A percentile compares a stretch with the other conserved stretches of the same genome.
Conservation (phyloP, 169 alveolate species). For the Plasmodium yoelii region DNA sequence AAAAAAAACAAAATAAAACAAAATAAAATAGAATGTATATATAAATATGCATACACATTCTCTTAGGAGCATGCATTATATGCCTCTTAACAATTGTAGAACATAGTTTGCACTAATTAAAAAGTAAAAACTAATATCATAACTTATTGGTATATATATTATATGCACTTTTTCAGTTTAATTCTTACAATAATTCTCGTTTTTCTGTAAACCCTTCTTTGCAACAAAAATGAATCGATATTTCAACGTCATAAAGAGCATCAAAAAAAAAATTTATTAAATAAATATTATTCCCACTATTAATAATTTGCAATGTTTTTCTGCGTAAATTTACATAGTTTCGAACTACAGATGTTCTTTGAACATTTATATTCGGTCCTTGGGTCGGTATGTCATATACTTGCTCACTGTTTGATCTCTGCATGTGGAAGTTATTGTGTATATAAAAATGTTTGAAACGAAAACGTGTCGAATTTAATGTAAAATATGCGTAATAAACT, state of each 20-base stretch:
- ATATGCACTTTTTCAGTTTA: background rate
- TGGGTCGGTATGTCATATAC: conserved; percentile 40
- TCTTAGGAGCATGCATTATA: background rate
- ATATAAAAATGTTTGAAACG: too few species aligned
- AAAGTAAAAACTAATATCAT: background rate
- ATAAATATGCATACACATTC: background rate
- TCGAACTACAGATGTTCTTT: conserved; percentile 62
- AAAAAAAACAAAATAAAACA: conserved; percentile 6
- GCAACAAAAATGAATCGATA: conserved; percentile 57
- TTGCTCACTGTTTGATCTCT: conserved; percentile 32
- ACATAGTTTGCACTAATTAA: background rate
- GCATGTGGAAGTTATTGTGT: too few species aligned
- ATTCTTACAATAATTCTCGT: conserved; percentile 25
- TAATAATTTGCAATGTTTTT: conserved; percentile 30
- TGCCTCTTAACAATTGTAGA: background rate
- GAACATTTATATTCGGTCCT: conserved; percentile 71
- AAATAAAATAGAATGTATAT: background rate
- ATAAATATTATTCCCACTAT: conserved; percentile 35
- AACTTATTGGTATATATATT: background rate
- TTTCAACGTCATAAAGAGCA: conserved; percentile 64
- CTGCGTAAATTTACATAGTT: conserved; percentile 46
- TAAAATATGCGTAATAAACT: background rate
- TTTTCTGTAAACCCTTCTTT: conserved; percentile 32
- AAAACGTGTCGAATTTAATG: background rate
- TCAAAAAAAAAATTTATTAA: conserved; percentile 71